These are phyloP conservation scores for Trichosporon asahii DNA, from an alignment of 1,284 basidiomycete species.

Conservation along the genomic window DNA sequence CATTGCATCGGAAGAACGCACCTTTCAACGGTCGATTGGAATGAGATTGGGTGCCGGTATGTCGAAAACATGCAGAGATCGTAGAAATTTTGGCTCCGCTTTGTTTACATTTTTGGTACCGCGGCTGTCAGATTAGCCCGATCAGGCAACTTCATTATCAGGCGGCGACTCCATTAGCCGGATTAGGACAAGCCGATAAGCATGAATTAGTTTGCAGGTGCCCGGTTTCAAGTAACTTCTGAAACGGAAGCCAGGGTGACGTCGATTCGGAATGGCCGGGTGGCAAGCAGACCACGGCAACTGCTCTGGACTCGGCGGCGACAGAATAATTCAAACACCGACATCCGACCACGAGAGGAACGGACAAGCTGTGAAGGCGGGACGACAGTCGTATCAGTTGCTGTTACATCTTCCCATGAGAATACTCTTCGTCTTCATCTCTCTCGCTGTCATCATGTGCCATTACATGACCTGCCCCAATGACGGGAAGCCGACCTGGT, in stretches of 20 bases:
- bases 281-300: not conserved
- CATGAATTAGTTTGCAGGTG: not conserved
- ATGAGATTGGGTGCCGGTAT: not conserved
- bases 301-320: not conserved
- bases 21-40: not conserved
- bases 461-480: slow-evolving; percentile 48
- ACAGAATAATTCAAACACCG: slow-evolving; percentile 1
- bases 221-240: not conserved
- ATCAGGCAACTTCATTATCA: not conserved
- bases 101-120: no score
- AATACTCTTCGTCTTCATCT: not conserved
- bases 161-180: not conserved
- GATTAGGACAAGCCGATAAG: not conserved
- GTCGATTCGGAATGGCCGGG: not conserved
- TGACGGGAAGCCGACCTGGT: slow-evolving; percentile 51
- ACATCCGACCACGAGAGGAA: not conserved
- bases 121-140: not conserved
- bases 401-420: not conserved
- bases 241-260: not conserved
- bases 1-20: not conserved
- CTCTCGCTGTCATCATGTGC: slow-evolving; percentile 40
- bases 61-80: not conserved
- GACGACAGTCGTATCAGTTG: not conserved
- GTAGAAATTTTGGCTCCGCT: not conserved
- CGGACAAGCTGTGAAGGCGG: not conserved